Evolutionary conservation across 495 filamentous ascomycete species (phyloP).

Genomic region (Aspergillus biplanus): DNA sequence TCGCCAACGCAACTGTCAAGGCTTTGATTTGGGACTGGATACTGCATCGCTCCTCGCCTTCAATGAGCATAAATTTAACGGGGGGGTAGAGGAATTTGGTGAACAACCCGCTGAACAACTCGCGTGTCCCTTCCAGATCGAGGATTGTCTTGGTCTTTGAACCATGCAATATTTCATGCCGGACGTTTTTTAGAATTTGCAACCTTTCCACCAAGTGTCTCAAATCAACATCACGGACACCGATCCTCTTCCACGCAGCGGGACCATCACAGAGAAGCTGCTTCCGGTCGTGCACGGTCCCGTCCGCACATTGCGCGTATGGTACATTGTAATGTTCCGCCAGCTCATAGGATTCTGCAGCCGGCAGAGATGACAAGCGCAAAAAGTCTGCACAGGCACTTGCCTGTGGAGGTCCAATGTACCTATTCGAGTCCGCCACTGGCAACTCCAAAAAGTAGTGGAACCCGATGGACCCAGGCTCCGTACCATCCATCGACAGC

Average conservation of each 20-base stretch:
- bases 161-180: slow-evolving; percentile 39
- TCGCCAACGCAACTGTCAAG: slow-evolving; percentile 47
- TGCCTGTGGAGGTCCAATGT: slow-evolving; percentile 32
- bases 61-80: slow-evolving; percentile 26
- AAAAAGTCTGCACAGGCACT: slow-evolving; percentile 35
- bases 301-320: slow-evolving; percentile 39
- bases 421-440: slow-evolving; percentile 63
- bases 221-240: slow-evolving; percentile 43
- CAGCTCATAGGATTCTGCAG: slow-evolving; percentile 41
- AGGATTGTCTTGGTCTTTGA: slow-evolving; percentile 41
- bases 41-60: slow-evolving; percentile 37
- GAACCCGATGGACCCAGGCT: slow-evolving; percentile 77
- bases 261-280: slow-evolving; percentile 41
- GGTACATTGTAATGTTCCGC: slow-evolving; percentile 40
- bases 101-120: slow-evolving; percentile 52
- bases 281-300: slow-evolving; percentile 39
- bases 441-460: slow-evolving; percentile 71
- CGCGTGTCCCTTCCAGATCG: slow-evolving; percentile 44
- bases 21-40: slow-evolving; percentile 58
- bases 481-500: slow-evolving; percentile 70
- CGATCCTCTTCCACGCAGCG: slow-evolving; percentile 45
- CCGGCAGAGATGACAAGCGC: slow-evolving; percentile 35
- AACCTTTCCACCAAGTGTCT: slow-evolving; percentile 47
- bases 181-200: slow-evolving; percentile 43
- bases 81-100: slow-evolving; percentile 47